Conservation (phyloP, 805 yeast species). For the Ogataea angusta region DNA sequence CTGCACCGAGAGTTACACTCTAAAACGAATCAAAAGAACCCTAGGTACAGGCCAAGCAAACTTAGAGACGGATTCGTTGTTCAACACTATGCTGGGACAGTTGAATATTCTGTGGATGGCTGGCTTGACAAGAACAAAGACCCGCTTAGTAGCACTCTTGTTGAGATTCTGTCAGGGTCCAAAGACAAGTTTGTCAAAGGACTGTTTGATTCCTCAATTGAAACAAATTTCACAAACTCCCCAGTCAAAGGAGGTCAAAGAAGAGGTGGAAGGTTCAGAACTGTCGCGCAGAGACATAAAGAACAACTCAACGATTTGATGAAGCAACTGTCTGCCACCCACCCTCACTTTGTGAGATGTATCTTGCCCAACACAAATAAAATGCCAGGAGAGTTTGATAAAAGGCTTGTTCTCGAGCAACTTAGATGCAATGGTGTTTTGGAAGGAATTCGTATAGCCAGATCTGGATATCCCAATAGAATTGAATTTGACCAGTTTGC, state of each 20-base stretch:
- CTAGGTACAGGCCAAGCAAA: constrained; percentile 68
- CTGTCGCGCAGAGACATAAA: constrained; percentile 86
- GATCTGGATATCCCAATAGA: constrained; percentile 96
- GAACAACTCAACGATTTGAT: constrained; percentile 74
- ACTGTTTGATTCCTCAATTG: constrained; percentile 42
- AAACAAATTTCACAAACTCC: constrained; percentile 29
- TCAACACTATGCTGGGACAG: constrained; percentile 93
- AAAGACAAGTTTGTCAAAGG: constrained; percentile 50
- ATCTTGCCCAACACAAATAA: constrained; percentile 85
- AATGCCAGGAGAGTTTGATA: constrained; percentile 67
- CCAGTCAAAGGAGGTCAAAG: constrained; percentile 29
- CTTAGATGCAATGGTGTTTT: constrained; percentile 94
- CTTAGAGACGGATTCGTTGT: constrained; percentile 74
- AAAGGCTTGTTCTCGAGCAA: constrained; percentile 77
- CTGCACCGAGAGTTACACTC: constrained; percentile 62
- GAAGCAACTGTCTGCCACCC: constrained; percentile 71
- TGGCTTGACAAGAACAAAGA: constrained; percentile 96
- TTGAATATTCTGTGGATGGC: constrained; percentile 87
- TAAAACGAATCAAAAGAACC: constrained; percentile 25
- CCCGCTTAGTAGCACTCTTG: constrained; percentile 77
- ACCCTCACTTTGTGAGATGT: constrained; percentile 96
- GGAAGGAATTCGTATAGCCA: constrained; percentile 95
- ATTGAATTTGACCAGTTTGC: constrained; percentile 79
- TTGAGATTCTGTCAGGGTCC: constrained; percentile 59
- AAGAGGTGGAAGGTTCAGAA: constrained; percentile 48